These are phyloP conservation scores for Neospora caninum DNA, from an alignment of 169 alveolate species.

Conservation along the genomic window DNA sequence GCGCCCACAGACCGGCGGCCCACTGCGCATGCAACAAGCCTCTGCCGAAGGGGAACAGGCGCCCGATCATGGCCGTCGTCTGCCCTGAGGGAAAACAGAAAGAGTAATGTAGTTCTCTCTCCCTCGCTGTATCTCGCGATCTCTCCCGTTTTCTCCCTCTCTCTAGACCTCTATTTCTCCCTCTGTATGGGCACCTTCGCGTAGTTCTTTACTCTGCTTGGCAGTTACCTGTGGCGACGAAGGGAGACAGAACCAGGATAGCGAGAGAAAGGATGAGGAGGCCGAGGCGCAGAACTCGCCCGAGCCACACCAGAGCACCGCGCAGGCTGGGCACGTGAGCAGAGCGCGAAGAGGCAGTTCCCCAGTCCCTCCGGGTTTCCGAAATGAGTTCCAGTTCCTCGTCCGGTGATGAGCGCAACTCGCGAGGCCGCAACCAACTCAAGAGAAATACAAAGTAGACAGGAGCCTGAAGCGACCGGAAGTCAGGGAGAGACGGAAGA, in stretches of 20 bases:
- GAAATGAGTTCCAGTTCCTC: background rate
- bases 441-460: slow-evolving; percentile 76
- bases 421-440: slow-evolving; percentile 40
- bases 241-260: background rate
- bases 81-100: background rate
- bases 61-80: slow-evolving; percentile 53
- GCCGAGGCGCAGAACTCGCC: background rate
- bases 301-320: background rate
- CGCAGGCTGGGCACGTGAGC: too few species aligned
- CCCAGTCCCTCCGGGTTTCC: too few species aligned
- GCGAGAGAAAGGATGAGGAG: background rate
- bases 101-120: background rate
- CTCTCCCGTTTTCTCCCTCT: background rate
- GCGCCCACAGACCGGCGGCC: slow-evolving; percentile 90
- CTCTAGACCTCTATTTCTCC: background rate
- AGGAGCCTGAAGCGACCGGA: slow-evolving; percentile 67
- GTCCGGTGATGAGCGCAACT: background rate
- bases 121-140: background rate
- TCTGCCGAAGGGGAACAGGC: slow-evolving; percentile 88
- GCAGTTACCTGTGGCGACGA: background rate
- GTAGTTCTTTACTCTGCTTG: background rate
- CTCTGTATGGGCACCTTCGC: too few species aligned
- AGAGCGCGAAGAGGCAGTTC: too few species aligned
- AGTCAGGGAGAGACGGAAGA: too few species aligned
- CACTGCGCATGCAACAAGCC: slow-evolving; percentile 91